A percentile compares a stretch with the other conserved stretches of the same genome.
Conservation (phyloP, 805 yeast species). For the Groenewaldozyma salmanticensis region DNA sequence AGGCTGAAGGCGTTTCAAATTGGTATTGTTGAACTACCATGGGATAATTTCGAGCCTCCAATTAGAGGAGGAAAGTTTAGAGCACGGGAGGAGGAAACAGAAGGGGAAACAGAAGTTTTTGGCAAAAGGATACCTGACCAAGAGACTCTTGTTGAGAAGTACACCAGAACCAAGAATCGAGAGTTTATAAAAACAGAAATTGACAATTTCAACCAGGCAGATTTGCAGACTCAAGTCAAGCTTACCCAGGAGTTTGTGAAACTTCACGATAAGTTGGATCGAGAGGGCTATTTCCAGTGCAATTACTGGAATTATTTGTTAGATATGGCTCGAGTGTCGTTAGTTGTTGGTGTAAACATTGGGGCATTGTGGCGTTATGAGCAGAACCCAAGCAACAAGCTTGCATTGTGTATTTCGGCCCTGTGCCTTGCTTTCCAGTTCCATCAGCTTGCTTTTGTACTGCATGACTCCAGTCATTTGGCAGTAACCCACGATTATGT, state of each 20-base stretch:
- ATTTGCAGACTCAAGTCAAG: conserved; percentile 51
- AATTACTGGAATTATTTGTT: conserved; percentile 60
- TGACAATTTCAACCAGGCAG: conserved; percentile 42
- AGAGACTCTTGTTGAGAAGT: conserved; percentile 4
- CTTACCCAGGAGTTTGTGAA: conserved; percentile 51
- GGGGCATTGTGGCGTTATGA: conserved; percentile 30
- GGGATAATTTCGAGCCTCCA: conserved; percentile 79
- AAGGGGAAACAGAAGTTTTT: conserved; percentile 12
- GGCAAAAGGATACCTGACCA: conserved; percentile 8
- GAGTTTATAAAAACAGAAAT: conserved; percentile 3
- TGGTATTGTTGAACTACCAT: conserved; percentile 52
- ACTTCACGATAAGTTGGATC: conserved; percentile 46
- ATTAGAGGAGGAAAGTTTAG: conserved; percentile 66
- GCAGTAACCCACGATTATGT: conserved; percentile 74
- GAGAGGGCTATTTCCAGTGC: conserved; percentile 60
- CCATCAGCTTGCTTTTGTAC: conserved; percentile 85
- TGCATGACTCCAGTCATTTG: conserved; percentile 84
- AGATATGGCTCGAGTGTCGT: conserved; percentile 51
- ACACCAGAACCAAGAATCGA: background rate
- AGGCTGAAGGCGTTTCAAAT: conserved; percentile 50
- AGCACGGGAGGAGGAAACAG: conserved; percentile 23
- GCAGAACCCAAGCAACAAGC: background rate
- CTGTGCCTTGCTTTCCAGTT: conserved; percentile 62
- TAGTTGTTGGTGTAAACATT: conserved; percentile 42
- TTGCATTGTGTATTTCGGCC: conserved; percentile 47